Evolutionary conservation across 73 alveolate genomes (phyloP).

Genomic region (Uronychia binucleata): DNA sequence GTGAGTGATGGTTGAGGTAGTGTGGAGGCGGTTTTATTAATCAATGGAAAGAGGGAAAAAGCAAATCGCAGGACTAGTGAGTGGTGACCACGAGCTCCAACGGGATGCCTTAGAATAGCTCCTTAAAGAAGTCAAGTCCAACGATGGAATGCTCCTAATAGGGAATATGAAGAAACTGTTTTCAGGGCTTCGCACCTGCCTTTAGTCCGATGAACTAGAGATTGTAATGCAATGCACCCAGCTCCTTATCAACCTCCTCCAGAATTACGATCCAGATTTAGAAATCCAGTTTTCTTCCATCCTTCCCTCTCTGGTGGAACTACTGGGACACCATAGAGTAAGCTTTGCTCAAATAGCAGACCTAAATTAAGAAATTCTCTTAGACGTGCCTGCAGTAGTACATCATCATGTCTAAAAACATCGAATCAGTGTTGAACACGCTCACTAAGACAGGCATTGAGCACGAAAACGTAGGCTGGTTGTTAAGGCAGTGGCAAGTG

Average conservation of each 20-base stretch:
- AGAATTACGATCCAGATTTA: background rate
- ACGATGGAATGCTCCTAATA: background rate
- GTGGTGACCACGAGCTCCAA: background rate
- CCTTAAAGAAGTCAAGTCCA: background rate
- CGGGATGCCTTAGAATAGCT: background rate
- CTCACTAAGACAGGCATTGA: background rate
- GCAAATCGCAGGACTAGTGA: background rate
- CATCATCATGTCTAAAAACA: background rate
- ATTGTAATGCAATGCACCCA: background rate
- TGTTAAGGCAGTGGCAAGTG: background rate
- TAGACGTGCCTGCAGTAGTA: background rate
- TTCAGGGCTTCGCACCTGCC: background rate
- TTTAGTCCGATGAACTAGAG: background rate
- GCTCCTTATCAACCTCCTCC: background rate
- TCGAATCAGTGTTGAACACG: background rate
- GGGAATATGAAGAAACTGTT: background rate
- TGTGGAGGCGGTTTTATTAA: too few relatives aligned
- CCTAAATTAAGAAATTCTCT: background rate
- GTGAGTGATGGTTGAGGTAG: too few relatives aligned
- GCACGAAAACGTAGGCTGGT: background rate
- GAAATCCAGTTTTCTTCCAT: background rate
- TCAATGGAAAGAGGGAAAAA: background rate
- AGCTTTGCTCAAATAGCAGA: background rate
- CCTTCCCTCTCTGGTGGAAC: background rate
- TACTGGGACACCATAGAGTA: background rate